Evolutionary conservation across 352 stramenopile genomes (phyloP), one percentile per base, ranked within the genome.

Genomic region (Globisporangium polare): DNA sequence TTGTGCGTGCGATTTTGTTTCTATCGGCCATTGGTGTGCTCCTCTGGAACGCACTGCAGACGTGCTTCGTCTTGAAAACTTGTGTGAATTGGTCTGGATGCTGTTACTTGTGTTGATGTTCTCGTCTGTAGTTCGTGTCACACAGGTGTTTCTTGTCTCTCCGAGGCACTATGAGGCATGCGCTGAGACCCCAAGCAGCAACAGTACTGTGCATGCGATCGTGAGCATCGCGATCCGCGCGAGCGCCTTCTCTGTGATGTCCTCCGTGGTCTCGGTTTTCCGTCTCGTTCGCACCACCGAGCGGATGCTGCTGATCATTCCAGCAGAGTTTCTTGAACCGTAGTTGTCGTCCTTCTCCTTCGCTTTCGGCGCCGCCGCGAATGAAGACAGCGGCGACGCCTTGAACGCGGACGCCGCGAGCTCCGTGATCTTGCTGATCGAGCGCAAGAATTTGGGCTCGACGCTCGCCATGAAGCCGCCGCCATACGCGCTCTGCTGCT

Each of bases 211-310:
- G 12, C 65, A 63, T 7, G 60, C 26, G 20, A 84, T 27, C 24
- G 75, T 84, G 9, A 71, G 35, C 22, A 71, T 20, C 15, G 73
- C 75, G n/a, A 81, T 61, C 15, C 68, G 65, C 8, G 62, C 53
- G 12, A 84, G 69, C 50, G 68, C 75, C 6, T 47, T 51, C 31
- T 81, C 72, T 18, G 75, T 68, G 26, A 81, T 54, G 17, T 81
- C 73, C 2, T 81, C 73, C 41, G 70, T 50, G 33, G 65, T 69
- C 24, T 84, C 75, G 31, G 49, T 53, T 35, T 70, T 75, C 24
- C 68, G 71, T 15, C 68, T 58, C 56, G 60, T 50, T 22, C 65
- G 65, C 53, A 67, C 61, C 42, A 60, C 41, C 45, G 61, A 47
- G 12, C 61, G 61, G 29, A 67, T 67, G 39, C 45, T 67, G 24